Percentiles rank a stretch among this genome's conserved stretches.
Conservation (phyloP, 495 filamentous ascomycete species). For the Articulospora tetracladia region DNA sequence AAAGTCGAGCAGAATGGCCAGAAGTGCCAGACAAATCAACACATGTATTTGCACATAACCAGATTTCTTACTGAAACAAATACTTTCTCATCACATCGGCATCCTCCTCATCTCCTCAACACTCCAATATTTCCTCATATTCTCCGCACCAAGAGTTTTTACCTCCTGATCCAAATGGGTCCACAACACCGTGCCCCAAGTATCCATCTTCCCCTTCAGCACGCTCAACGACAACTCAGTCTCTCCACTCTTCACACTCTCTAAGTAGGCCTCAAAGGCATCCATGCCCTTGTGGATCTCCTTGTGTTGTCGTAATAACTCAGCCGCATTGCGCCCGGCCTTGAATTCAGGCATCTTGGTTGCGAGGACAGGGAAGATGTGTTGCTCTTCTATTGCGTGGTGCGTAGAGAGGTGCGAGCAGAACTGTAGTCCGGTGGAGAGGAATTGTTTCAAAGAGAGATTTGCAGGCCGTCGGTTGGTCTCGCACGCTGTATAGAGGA, state of each 20-base stretch:
- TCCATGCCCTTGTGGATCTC: conserved; percentile 81
- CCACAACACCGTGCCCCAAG: conserved; percentile 64
- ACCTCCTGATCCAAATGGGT: conserved; percentile 74
- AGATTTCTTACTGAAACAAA: background rate
- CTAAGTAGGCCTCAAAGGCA: conserved; percentile 63
- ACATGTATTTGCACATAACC: too few relatives aligned
- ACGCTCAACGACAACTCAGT: conserved; percentile 62
- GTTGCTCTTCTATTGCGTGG: conserved; percentile 79
- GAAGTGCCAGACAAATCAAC: too few relatives aligned
- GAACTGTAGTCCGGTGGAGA: conserved; percentile 62
- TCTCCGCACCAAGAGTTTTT: conserved; percentile 65
- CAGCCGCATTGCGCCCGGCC: conserved; percentile 41
- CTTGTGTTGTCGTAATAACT: conserved; percentile 74
- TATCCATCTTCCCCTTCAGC: conserved; percentile 65
- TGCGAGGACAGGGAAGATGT: conserved; percentile 77
- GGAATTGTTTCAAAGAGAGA: conserved; percentile 60
- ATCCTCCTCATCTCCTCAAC: conserved; percentile 69
- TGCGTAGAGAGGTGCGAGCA: conserved; percentile 66
- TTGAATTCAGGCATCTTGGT: conserved; percentile 78
- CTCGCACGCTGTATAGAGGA: conserved; percentile 57
- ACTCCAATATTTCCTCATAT: conserved; percentile 84
- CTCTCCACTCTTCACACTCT: conserved; percentile 59
- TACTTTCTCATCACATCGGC: conserved; percentile 50
- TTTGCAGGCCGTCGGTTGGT: conserved; percentile 47
- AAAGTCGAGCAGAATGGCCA: too few relatives aligned